These are phyloP conservation scores for Boletus pseudo-olivaceus DNA, from an alignment of 768 basidiomycete species.

Conservation along the genomic window DNA sequence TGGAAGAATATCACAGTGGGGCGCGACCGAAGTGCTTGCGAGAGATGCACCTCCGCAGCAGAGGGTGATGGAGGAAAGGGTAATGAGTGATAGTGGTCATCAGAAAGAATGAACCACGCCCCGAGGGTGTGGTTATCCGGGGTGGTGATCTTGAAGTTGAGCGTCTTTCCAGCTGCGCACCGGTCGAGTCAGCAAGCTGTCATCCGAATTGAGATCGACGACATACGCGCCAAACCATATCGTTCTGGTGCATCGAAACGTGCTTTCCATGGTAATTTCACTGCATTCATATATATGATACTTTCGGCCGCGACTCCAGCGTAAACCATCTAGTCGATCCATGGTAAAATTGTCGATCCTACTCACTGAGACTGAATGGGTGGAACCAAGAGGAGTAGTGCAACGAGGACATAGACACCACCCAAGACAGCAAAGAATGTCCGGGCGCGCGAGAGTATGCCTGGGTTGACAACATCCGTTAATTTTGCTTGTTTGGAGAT, in stretches of 20 bases:
- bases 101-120: constrained; percentile 80
- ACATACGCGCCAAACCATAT: constrained; percentile 79
- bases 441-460: constrained; percentile 28
- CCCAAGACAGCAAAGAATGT: constrained; percentile 41
- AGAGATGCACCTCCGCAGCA: constrained; percentile 41
- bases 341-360: constrained; percentile 11
- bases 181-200: not conserved
- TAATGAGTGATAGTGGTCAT: constrained; percentile 54
- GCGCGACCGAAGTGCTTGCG: constrained; percentile 48
- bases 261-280: constrained; percentile 60
- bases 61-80: constrained; percentile 37
- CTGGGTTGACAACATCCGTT: constrained; percentile 1
- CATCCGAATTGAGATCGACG: not conserved
- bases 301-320: constrained; percentile 33
- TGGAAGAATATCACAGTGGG: constrained; percentile 88
- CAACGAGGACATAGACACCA: constrained; percentile 47
- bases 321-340: constrained; percentile 15
- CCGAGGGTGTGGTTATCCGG: constrained; percentile 78
- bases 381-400: constrained; percentile 57
- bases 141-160: constrained; percentile 67
- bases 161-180: constrained; percentile 68
- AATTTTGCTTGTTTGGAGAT: not conserved
- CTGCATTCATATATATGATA: constrained; percentile 60
- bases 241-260: constrained; percentile 67
- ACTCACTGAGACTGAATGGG: constrained; percentile 68